These are phyloP conservation scores for Olyra latifolia DNA, from an alignment of 176 grass and related monocot genomes.

Conservation along the genomic window DNA sequence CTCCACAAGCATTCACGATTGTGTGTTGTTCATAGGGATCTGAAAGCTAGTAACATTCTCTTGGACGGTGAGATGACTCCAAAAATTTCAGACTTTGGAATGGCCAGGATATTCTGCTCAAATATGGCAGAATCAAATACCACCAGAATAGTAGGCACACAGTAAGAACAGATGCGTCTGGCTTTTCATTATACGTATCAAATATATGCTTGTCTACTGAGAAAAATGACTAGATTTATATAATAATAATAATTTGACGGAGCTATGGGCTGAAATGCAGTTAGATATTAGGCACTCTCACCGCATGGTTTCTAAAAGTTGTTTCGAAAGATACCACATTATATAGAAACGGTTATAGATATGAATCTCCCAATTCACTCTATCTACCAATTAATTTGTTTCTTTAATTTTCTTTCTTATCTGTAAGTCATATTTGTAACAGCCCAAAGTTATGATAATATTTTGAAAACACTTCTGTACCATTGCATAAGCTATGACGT, in stretches of 20 bases:
- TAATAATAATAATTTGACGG: neutral
- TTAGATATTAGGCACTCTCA: neutral
- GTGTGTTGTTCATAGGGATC: slow-evolving; percentile 61
- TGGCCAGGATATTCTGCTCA: slow-evolving; percentile 53
- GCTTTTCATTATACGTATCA: slow-evolving; percentile 4
- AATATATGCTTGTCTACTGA: neutral
- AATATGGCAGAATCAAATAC: slow-evolving; percentile 50
- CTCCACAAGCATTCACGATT: slow-evolving; percentile 63
- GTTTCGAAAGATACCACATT: no score
- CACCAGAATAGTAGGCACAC: slow-evolving; percentile 60
- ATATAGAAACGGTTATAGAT: no score
- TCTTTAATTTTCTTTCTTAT: no score
- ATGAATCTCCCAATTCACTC: no score
- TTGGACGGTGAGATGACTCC: slow-evolving; percentile 58
- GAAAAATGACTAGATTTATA: neutral
- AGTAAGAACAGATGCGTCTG: slow-evolving; percentile 39
- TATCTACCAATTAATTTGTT: no score
- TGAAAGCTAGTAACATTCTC: slow-evolving; percentile 78
- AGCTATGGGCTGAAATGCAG: neutral
- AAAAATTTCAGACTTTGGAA: slow-evolving; percentile 74
- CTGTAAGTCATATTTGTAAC: no score
- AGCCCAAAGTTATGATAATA: no score
- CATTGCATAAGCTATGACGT: no score
- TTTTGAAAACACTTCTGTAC: no score
- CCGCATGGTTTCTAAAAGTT: no score